Conservation (phyloP, 2,329 filamentous ascomycete genomes). For the Blastomyces emzantsi region DNA sequence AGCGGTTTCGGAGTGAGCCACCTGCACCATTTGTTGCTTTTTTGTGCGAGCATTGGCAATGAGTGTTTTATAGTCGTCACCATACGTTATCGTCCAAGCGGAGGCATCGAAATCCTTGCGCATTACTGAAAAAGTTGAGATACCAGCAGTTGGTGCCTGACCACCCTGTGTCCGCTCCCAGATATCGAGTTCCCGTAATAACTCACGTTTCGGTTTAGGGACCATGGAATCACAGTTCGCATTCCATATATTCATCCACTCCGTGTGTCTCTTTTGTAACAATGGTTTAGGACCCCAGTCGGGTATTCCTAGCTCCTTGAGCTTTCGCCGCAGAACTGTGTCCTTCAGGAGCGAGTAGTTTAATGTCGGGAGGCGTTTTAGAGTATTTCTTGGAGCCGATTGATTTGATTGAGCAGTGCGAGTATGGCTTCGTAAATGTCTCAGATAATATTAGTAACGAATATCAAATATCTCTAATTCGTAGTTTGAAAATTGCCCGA, state of each 20-base stretch:
- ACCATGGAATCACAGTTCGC: conserved; percentile 81
- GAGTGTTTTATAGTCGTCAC: conserved; percentile 64
- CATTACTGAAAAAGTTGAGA: conserved; percentile 48
- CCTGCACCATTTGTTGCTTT: conserved; percentile 16
- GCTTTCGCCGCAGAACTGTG: conserved; percentile 64
- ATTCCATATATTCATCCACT: conserved; percentile 96
- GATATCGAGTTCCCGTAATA: conserved; percentile 68
- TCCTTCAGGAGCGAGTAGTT: conserved; percentile 88
- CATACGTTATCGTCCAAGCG: conserved; percentile 66
- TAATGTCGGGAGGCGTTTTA: conserved; percentile 63
- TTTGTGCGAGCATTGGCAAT: conserved; percentile 65
- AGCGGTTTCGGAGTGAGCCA: conserved; percentile 21
- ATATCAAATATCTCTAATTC: neutral
- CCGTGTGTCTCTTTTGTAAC: conserved; percentile 71
- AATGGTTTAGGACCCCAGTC: conserved; percentile 57
- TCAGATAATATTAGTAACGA: neutral
- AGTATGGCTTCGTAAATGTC: neutral
- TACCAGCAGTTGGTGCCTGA: conserved; percentile 21
- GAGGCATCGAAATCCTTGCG: conserved; percentile 80
- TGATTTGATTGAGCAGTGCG: neutral
- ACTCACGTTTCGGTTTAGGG: conserved; percentile 60
- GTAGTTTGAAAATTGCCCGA: neutral
- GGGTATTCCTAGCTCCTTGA: conserved; percentile 70
- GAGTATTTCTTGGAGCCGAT: conserved; percentile 24
- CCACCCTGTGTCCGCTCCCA: conserved; percentile 82